Base-by-base conservation (phyloP, 2,329 filamentous ascomycete genomes). In the Pochonia chlamydosporia region DNA sequence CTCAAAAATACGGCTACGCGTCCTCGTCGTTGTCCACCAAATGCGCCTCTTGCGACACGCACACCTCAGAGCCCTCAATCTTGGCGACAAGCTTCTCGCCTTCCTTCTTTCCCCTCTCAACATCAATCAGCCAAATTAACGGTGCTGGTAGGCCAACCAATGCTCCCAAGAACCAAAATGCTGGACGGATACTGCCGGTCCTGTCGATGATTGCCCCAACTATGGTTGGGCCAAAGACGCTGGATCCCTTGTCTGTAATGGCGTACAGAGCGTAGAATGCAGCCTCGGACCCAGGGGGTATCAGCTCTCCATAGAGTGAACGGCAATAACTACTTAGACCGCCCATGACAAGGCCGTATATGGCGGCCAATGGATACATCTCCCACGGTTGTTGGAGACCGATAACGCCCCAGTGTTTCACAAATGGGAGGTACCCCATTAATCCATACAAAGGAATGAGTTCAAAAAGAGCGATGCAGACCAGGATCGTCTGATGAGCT, bases 241-340 rank as follows among this genome's bases (percentile, higher is more conserved):
- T 95, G 20, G 87, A 93, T 1, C 92, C 91, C 66, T 99, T 99
- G 65, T 99, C 93, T 2, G 93, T 97, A 53, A 97, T 96, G 30
- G 93, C 93, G 62, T 97, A 99, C 2, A 99, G 74, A 0, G 92
- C 91, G 63, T 95, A 99, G 62, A 99, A 99, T 0, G 92, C 91
- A 0, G 93, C 91, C 67, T 99, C 93, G 25, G 87, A 95, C 4
- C 93, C 93, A 0, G 89, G 89, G 2, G 93, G 93, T 47, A 99
- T 95, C 48, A 99, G 76, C 65, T 97, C 91, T 33, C 90, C 91
- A 62, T 89, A 99, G 4, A 99, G 75, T 51, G 88, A 91, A 36
- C 93, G 85, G 62, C 93, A 97, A 66, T 97, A 96, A 21, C 86
- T 87, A 49, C 87, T 89, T 35, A 99, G 71, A 0, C 93, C 93